Evolutionary conservation across 2,329 filamentous ascomycete genomes (phyloP), one percentile per base, ranked within the genome.

Genomic region (Juglanconis oblonga): DNA sequence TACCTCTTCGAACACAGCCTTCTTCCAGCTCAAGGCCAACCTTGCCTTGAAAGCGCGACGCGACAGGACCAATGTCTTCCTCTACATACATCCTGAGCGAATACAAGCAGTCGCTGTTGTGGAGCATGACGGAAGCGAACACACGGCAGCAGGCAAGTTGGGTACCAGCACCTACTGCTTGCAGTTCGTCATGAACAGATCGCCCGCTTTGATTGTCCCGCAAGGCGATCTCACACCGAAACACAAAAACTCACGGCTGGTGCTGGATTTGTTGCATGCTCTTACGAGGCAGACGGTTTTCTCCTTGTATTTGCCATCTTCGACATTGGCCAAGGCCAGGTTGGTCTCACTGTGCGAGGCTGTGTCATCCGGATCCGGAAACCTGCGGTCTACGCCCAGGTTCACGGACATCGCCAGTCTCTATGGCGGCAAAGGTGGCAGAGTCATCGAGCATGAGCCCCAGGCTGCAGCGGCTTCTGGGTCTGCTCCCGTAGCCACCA

Each of bases 391-490:
- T 10, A 31, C 47, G 40, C 50, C 49, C 10, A 58, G 11, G 32
- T 53, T 53, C 31, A 47, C 24, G 29, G 60, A 62, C 29, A 52
- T 47, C n/a, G 17, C 45, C 8, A 62, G 60, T 33, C n/a, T 62
- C 11, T 62, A 62, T 13, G 56, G 56, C 9, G 60, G 60, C 11
- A 62, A 53, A 48, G 60, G 60, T 29, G 60, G 60, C 9, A 52
- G 50, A 36, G 31, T 56, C 13, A 48, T 59, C 10, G 56, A 62
- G 29, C 56, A 48, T 24, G 42, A 2, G 40, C n/a, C 40, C n/a
- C 33, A 31, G 13, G n/a, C 29, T 2, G 11, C 32, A 14, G 17
- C 17, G 11, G 24, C 40, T 6, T 11, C 32, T 29, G 32, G 14
- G 2, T 9, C 49, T 32, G 40, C 56, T 1, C 7, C 31, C 4